phyloP scores from a whole-genome alignment of 2,329 filamentous ascomycete species.

The Penicillium capsulatum region DNA sequence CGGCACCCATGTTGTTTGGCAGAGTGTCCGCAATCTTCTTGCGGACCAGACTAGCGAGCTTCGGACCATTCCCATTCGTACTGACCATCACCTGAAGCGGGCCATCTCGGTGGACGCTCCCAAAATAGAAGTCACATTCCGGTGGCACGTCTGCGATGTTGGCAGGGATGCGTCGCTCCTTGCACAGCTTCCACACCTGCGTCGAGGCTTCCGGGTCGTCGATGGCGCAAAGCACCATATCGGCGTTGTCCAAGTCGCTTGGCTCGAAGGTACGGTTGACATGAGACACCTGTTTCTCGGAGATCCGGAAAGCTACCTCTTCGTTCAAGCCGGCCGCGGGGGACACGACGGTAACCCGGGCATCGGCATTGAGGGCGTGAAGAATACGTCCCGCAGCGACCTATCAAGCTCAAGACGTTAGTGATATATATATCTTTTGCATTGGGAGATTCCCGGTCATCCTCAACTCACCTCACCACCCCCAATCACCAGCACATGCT shows the following conservation, averaged over 20 bases:
- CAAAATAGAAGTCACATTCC: conserved; percentile 99
- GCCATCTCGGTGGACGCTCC: conserved; percentile 88
- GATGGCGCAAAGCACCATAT: conserved; percentile 90
- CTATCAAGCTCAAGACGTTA: conserved; percentile 46
- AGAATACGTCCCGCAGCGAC: conserved; percentile 93
- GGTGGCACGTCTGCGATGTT: conserved; percentile 97
- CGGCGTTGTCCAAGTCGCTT: conserved; percentile 71
- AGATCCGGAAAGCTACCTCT: conserved; percentile 79
- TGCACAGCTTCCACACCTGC: conserved; percentile 88
- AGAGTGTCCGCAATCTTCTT: conserved; percentile 73
- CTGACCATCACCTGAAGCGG: conserved; percentile 98
- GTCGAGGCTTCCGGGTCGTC: conserved; percentile 91
- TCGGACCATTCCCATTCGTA: conserved; percentile 93
- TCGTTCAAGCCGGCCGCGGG: conserved; percentile 76
- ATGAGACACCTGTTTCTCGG: conserved; percentile 70
- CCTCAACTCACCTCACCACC: conserved; percentile 75
- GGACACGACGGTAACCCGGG: conserved; percentile 78
- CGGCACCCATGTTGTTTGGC: conserved; percentile 74
- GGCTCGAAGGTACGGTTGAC: conserved; percentile 80
- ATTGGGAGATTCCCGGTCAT: neutral
- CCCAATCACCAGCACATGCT: conserved; percentile 85
- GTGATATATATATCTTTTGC: conserved; percentile 18
- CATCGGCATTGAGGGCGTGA: conserved; percentile 91
- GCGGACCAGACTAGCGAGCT: conserved; percentile 80
- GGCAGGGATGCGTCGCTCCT: conserved; percentile 74